phyloP scores from a whole-genome alignment of 1,284 basidiomycete genomes.

The Grifola frondosa region DNA sequence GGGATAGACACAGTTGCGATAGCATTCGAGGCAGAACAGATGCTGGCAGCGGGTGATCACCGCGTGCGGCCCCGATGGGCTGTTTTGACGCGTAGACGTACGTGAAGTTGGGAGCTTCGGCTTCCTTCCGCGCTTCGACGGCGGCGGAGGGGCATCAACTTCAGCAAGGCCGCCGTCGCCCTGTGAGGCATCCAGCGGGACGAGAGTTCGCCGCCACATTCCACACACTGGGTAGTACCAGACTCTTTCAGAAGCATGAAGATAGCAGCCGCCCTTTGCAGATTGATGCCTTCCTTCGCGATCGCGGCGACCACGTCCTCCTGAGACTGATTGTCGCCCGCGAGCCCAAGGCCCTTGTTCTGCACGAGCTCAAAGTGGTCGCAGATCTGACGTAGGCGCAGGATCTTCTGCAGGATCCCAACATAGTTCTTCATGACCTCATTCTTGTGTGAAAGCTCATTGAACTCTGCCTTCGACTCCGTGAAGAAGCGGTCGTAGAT shows the following conservation, averaged over 20 bases:
- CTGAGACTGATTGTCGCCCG: conserved; percentile 49
- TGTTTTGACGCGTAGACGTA: conserved; percentile 67
- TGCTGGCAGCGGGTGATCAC: conserved; percentile 93
- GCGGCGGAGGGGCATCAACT: conserved; percentile 46
- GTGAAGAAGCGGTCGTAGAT: conserved; percentile 89
- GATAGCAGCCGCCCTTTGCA: conserved; percentile 72
- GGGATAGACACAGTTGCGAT: conserved; percentile 71
- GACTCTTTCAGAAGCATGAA: conserved; percentile 83
- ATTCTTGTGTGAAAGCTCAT: conserved; percentile 80
- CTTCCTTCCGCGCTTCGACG: conserved; percentile 64
- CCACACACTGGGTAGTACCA: conserved; percentile 83
- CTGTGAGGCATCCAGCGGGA: conserved; percentile 46
- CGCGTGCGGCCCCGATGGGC: conserved; percentile 56
- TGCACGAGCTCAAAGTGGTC: conserved; percentile 93
- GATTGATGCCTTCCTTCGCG: conserved; percentile 77
- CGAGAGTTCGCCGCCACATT: conserved; percentile 82
- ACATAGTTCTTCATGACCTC: conserved; percentile 98
- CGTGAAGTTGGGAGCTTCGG: conserved; percentile 56
- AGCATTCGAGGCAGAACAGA: conserved; percentile 84
- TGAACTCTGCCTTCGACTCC: conserved; percentile 89
- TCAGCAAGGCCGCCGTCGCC: conserved; percentile 50
- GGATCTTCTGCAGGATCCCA: conserved; percentile 93
- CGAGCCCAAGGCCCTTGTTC: conserved; percentile 56
- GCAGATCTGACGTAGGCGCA: conserved; percentile 95
- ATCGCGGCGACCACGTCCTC: conserved; percentile 80